Base-by-base conservation (phyloP, 805 yeast species). In the Pichia occidentalis region DNA sequence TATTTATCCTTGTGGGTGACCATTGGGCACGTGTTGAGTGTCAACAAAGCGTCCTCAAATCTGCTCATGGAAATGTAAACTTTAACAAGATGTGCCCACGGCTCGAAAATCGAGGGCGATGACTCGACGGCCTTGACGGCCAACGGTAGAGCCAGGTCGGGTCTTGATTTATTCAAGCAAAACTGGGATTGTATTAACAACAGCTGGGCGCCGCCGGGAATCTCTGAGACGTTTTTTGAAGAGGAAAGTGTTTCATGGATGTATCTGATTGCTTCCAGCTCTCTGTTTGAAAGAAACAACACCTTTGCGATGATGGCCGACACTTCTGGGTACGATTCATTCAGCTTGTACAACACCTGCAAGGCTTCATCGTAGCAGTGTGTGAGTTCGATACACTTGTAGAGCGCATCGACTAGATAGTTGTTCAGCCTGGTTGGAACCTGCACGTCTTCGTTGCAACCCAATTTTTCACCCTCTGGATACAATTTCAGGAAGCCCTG, bases 11-110 rank as follows among this genome's bases (percentile, higher is more conserved):
- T 79, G 51, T 77, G 75, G 9, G 82, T 73, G 37, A 78, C 78
- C 86, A 84, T 81, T 18, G 94, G 94, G 52, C 88, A 81, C 12
- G 90, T 77, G 51, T 84, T 84, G 47, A 84, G 65, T 1, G 87
- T 74, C 40, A 82, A 60, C 37, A 84, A 64, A 1, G 92, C 84
- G 48, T 80, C 73, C 53, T 82, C 88, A 54, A 75, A 74, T 56
- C 81, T 80, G 20, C 76, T 77, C 36, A 74, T 54, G 31, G 70
- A 69, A 27, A 82, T 73, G 56, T 83, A 82, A 1, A 75, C 71
- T 48, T 70, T 69, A 7, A 82, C 83, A 41, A 84, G 58, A 40
- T 73, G 60, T 4, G 80, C 70, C 95, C 95, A 84, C 3, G 86
- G 74, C 47, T 67, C 71, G 56, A 82, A 83, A 49, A 77, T 83